phyloP scores from a whole-genome alignment of 129 eudicot species.

The Flaveria bidentis region DNA sequence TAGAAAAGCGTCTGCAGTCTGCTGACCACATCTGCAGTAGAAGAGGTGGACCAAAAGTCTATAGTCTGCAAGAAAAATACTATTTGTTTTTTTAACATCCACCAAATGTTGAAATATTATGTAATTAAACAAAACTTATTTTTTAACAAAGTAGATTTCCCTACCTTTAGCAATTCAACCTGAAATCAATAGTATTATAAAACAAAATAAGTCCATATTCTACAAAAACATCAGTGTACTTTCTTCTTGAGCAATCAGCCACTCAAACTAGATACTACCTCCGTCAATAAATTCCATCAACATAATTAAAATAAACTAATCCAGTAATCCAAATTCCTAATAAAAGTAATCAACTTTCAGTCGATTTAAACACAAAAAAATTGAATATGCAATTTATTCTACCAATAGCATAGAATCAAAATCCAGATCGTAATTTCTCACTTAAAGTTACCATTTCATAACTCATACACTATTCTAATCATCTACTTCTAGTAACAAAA shows the following conservation, averaged over 20 bases:
- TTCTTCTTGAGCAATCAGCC: neutral
- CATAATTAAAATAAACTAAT: neutral
- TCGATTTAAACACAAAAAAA: constrained; percentile 2
- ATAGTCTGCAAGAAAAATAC: too few relatives aligned
- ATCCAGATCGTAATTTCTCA: constrained; percentile 1
- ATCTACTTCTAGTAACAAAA: neutral
- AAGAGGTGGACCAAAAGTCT: too few relatives aligned
- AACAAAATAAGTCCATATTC: constrained; percentile 5
- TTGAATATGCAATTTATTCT: neutral
- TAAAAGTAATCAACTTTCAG: neutral
- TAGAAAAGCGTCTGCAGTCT: too few relatives aligned
- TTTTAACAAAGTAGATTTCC: constrained; percentile 96
- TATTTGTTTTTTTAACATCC: too few relatives aligned
- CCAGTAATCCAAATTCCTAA: constrained; percentile 5
- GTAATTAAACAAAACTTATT: too few relatives aligned
- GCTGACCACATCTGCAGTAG: too few relatives aligned
- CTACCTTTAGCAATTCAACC: constrained; percentile 99
- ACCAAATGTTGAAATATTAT: too few relatives aligned
- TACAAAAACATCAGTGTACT: neutral
- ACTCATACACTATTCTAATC: neutral
- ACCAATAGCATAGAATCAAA: neutral
- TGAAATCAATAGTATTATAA: constrained; percentile 29
- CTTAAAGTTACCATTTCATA: neutral
- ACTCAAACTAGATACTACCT: neutral
- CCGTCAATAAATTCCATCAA: neutral